Evolutionary conservation across 148 eudicot species (phyloP).

Genomic region (Beta vulgaris): DNA sequence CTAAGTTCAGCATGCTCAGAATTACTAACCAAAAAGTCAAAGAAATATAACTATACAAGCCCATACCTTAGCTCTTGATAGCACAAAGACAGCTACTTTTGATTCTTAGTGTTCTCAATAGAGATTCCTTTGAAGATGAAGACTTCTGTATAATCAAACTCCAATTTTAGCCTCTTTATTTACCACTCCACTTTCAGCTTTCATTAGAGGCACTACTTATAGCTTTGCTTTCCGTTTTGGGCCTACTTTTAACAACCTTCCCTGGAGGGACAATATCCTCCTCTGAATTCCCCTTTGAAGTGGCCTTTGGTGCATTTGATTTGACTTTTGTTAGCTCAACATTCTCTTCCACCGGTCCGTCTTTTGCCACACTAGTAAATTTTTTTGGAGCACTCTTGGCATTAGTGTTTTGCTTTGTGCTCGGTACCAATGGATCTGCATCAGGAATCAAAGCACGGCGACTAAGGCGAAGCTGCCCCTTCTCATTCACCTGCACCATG

Average conservation of each 20-base stretch:
- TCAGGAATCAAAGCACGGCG: slow-evolving; percentile 85
- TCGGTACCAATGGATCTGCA: slow-evolving; percentile 48
- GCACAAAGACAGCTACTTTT: slow-evolving; percentile 13
- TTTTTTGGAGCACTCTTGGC: slow-evolving; percentile 39
- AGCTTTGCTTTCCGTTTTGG: slow-evolving; percentile 44
- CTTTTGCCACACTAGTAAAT: slow-evolving; percentile 28
- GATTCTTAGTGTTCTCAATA: neutral
- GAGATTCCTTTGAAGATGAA: neutral
- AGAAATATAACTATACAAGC: neutral
- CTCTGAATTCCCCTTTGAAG: slow-evolving; percentile 31
- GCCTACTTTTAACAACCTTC: slow-evolving; percentile 39
- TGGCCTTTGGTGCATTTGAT: slow-evolving; percentile 16
- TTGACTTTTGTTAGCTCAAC: slow-evolving; percentile 27
- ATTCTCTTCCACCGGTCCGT: slow-evolving; percentile 28
- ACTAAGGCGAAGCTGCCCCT: slow-evolving; percentile 95
- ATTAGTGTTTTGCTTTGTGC: slow-evolving; percentile 37
- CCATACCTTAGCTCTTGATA: slow-evolving; percentile 18
- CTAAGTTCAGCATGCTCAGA: neutral
- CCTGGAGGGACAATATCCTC: slow-evolving; percentile 35
- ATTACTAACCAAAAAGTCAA: neutral
- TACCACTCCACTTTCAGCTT: slow-evolving; percentile 43
- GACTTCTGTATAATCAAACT: neutral
- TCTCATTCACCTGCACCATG: slow-evolving; percentile 69
- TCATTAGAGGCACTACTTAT: slow-evolving; percentile 30
- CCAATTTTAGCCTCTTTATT: slow-evolving; percentile 73